Conservation (phyloP, 768 basidiomycete species). For the Boletus coccyginus region DNA sequence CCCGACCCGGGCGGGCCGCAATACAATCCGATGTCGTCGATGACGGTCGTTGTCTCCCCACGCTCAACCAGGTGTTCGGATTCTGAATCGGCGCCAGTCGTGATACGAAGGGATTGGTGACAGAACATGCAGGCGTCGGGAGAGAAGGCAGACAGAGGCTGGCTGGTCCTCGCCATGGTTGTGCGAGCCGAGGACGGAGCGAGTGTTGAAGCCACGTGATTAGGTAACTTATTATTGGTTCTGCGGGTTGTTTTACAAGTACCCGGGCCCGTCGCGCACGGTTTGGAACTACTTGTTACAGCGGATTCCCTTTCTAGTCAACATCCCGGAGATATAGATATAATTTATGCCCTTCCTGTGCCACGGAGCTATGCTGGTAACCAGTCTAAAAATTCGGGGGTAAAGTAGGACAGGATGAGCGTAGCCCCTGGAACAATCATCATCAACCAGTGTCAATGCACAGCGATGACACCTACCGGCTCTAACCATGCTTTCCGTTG, state of each 20-base stretch:
- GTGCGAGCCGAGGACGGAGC: not conserved
- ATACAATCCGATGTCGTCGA: conserved; percentile 26
- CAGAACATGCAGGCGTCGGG: conserved; percentile 28
- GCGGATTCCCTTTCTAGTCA: not conserved
- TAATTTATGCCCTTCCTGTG: not conserved
- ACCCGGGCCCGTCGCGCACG: not conserved
- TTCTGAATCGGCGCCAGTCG: conserved; percentile 1
- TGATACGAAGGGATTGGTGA: conserved; percentile 12
- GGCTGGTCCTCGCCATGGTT: conserved; percentile 7
- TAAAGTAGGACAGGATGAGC: conserved; percentile 92
- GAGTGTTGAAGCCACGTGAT: not conserved
- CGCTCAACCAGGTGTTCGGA: not conserved
- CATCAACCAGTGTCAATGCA: not conserved
- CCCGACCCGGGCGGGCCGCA: conserved; percentile 21
- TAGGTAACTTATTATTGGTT: conserved; percentile 5
- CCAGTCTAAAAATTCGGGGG: conserved; percentile 94
- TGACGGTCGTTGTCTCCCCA: conserved; percentile 7
- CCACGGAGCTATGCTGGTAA: conserved; percentile 35
- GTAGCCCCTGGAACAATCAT: conserved; percentile 68
- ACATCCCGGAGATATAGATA: not conserved
- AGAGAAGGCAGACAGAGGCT: conserved; percentile 11
- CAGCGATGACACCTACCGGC: conserved; percentile 60
- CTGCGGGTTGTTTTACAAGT: no score
- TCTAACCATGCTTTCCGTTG: conserved; percentile 84
- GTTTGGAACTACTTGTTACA: not conserved